Percentiles rank a stretch among this genome's conserved stretches.
These are phyloP conservation scores for Populus trichocarpa DNA, from an alignment of 441 rosid genomes.

Conservation along the genomic window DNA sequence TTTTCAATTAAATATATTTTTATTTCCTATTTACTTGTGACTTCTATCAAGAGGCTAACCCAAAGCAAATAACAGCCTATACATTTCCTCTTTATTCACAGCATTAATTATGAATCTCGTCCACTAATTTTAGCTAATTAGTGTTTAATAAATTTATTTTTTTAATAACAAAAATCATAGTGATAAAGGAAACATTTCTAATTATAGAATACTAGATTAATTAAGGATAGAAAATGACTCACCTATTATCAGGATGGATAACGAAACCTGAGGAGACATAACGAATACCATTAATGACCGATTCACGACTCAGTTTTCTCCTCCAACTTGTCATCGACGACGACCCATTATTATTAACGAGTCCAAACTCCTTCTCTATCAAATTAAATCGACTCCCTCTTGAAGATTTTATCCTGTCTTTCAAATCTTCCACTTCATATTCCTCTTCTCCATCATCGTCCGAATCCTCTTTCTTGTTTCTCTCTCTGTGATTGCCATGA, in stretches of 20 bases:
- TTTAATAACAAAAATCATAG: neutral
- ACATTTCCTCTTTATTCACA: neutral
- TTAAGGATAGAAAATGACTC: neutral
- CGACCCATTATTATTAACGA: neutral
- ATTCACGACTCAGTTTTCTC: slow-evolving; percentile 37
- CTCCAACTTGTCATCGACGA: slow-evolving; percentile 18
- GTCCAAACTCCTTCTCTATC: slow-evolving; percentile 41
- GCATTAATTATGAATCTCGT: neutral
- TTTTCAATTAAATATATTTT: neutral
- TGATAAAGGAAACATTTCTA: neutral
- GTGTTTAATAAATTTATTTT: too few species aligned
- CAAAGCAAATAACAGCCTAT: neutral
- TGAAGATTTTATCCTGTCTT: slow-evolving; percentile 44
- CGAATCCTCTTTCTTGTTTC: neutral
- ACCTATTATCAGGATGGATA: slow-evolving; percentile 79
- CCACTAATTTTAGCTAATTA: too few species aligned
- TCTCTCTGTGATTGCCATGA: neutral
- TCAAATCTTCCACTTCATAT: slow-evolving; percentile 42
- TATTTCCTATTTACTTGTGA: neutral
- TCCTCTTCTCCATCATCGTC: slow-evolving; percentile 13
- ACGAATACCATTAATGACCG: slow-evolving; percentile 40
- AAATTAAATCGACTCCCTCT: slow-evolving; percentile 48
- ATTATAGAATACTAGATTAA: neutral
- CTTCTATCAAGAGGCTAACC: neutral
- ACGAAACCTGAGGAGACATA: slow-evolving; percentile 38